Evolutionary conservation across 1,284 basidiomycete genomes (phyloP).

Genomic region (Leccinum cinnamomeum): DNA sequence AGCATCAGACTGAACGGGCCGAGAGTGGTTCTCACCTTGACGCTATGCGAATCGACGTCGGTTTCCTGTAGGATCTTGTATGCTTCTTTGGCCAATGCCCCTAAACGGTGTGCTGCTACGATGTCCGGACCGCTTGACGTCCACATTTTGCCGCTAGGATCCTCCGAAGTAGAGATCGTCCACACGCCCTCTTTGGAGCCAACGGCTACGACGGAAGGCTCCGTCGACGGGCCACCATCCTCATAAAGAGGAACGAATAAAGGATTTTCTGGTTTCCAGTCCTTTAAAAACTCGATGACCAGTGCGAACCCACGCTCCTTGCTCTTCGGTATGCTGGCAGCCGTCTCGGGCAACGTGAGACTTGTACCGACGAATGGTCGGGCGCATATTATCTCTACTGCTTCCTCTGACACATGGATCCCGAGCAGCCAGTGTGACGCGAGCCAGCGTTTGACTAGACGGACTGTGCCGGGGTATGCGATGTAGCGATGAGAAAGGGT

Average conservation of each 20-base stretch:
- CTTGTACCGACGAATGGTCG: constrained; percentile 50
- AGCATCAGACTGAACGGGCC: constrained; percentile 2
- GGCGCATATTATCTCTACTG: constrained; percentile 84
- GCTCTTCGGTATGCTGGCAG: constrained; percentile 51
- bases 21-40: constrained; percentile 49
- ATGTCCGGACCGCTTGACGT: constrained; percentile 62
- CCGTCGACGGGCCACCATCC: constrained; percentile 26
- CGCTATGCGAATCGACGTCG: constrained; percentile 38
- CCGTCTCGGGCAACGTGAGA: constrained; percentile 14
- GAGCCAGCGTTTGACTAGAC: constrained; percentile 93
- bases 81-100: constrained; percentile 72
- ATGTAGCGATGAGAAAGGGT: constrained; percentile 79
- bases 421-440: constrained; percentile 84
- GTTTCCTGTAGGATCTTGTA: constrained; percentile 38
- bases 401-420: constrained; percentile 71
- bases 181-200: constrained; percentile 60
- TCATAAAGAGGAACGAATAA: constrained; percentile 62
- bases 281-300: constrained; percentile 72
- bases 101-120: constrained; percentile 70
- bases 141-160: constrained; percentile 77
- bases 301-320: constrained; percentile 83
- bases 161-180: constrained; percentile 81
- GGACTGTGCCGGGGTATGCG: constrained; percentile 81
- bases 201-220: constrained; percentile 25
- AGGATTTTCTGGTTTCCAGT: constrained; percentile 83